Evolutionary conservation across 2,329 filamentous ascomycete genomes (phyloP).

Genomic region (Cryphonectria carpinicola): DNA sequence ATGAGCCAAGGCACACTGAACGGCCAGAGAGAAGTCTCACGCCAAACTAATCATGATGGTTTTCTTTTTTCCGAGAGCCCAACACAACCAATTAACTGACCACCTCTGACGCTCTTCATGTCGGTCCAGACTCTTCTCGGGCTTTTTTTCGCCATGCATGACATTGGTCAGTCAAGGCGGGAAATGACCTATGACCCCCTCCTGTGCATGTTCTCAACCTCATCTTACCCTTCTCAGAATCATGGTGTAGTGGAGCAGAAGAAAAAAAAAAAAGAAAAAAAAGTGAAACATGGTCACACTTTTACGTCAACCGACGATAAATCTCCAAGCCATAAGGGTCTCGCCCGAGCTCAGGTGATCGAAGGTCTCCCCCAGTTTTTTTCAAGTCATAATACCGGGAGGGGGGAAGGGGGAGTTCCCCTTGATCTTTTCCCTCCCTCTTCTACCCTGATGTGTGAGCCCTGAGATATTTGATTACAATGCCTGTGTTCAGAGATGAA

Average conservation of each 20-base stretch:
- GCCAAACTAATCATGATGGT: too few relatives aligned
- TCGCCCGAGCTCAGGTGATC: not conserved
- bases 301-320: not conserved
- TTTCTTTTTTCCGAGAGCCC: not conserved
- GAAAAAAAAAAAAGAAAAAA: not conserved
- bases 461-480: too few relatives aligned
- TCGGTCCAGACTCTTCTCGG: not conserved
- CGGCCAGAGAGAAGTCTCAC: not conserved
- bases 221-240: not conserved
- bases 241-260: slow-evolving; percentile 1
- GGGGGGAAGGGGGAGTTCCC: not conserved
- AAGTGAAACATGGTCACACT: not conserved
- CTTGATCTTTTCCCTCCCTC: not conserved
- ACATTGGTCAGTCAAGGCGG: not conserved
- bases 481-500: too few relatives aligned
- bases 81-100: not conserved
- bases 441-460: too few relatives aligned
- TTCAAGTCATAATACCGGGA: not conserved
- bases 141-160: not conserved
- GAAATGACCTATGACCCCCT: not conserved
- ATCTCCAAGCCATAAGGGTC: not conserved
- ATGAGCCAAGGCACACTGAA: not conserved
- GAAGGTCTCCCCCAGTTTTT: not conserved
- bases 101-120: not conserved
- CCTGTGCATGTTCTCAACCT: not conserved